phyloP scores from a whole-genome alignment of 1,284 basidiomycete genomes.

The Marasmius tenuissimus region DNA sequence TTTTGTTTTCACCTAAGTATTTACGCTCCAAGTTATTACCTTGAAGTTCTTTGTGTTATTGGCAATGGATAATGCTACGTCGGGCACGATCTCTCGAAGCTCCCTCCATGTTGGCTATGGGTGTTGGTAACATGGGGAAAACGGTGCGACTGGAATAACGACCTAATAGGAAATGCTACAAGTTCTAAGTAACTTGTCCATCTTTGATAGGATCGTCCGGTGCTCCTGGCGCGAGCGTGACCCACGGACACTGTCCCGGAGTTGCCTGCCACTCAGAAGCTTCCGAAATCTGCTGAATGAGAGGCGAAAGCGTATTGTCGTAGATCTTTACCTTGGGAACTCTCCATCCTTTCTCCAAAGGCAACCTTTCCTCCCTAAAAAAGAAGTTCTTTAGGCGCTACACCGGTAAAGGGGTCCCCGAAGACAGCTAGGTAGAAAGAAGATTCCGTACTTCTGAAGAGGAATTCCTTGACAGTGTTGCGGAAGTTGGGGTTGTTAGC shows the following conservation, averaged over 20 bases:
- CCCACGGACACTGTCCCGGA: neutral
- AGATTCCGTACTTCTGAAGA: slow-evolving; percentile 15
- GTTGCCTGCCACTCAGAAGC: neutral
- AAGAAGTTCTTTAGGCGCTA: slow-evolving; percentile 20
- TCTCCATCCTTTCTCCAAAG: slow-evolving; percentile 13
- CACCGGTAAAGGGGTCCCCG: slow-evolving; percentile 19
- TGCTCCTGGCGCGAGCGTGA: neutral
- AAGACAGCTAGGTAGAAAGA: slow-evolving; percentile 16
- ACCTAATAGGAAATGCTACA: too few relatives aligned
- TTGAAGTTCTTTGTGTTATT: too few relatives aligned
- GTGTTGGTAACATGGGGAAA: too few relatives aligned
- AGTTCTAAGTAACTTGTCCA: neutral
- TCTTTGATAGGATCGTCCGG: neutral
- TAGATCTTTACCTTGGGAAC: slow-evolving; percentile 12
- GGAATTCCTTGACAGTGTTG: slow-evolving; percentile 20
- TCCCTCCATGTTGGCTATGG: too few relatives aligned
- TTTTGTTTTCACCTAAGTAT: too few relatives aligned
- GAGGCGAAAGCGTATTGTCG: slow-evolving; percentile 3
- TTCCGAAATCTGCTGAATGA: slow-evolving; percentile 10
- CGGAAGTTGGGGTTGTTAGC: slow-evolving; percentile 16
- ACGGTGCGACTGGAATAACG: too few relatives aligned
- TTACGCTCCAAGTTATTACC: too few relatives aligned
- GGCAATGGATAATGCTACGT: too few relatives aligned
- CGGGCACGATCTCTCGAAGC: too few relatives aligned
- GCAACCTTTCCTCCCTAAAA: slow-evolving; percentile 15